Conservation (phyloP, 805 yeast species). For the Candida pseudofarinosa region DNA sequence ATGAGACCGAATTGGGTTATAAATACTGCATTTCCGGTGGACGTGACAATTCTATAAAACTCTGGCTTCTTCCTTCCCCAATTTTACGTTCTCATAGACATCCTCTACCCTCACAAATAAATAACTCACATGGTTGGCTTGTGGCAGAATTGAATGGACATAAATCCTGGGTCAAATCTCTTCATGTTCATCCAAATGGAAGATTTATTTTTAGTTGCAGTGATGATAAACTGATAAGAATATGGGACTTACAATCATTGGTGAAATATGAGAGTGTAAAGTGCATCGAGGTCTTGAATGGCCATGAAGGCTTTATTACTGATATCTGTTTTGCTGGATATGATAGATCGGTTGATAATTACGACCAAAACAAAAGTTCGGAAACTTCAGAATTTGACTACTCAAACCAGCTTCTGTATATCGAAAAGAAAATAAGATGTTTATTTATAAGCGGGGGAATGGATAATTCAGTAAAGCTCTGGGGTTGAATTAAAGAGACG, state of each 20-base stretch:
- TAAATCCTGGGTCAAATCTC: conserved; percentile 77
- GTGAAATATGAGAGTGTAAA: conserved; percentile 40
- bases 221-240: conserved; percentile 71
- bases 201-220: conserved; percentile 63
- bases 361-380: conserved; percentile 16
- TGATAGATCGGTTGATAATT: conserved; percentile 5
- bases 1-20: conserved; percentile 43
- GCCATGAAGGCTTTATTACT: conserved; percentile 77
- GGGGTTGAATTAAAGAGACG: conserved; percentile 35
- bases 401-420: conserved; percentile 17
- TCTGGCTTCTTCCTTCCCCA: conserved; percentile 79
- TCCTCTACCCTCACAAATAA: conserved; percentile 48
- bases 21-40: conserved; percentile 77
- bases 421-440: conserved; percentile 54
- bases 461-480: conserved; percentile 51
- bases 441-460: conserved; percentile 61
- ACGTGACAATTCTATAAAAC: conserved; percentile 66
- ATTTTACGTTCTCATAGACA: conserved; percentile 48
- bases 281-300: conserved; percentile 45
- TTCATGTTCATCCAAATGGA: conserved; percentile 74
- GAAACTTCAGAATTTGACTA: conserved; percentile 20
- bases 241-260: conserved; percentile 65
- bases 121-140: conserved; percentile 58
- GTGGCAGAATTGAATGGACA: conserved; percentile 66
- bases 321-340: conserved; percentile 54